Percentiles rank a stretch among this genome's conserved stretches.
phyloP scores from a whole-genome alignment of 495 filamentous ascomycete species.

The Neurospora terricola region DNA sequence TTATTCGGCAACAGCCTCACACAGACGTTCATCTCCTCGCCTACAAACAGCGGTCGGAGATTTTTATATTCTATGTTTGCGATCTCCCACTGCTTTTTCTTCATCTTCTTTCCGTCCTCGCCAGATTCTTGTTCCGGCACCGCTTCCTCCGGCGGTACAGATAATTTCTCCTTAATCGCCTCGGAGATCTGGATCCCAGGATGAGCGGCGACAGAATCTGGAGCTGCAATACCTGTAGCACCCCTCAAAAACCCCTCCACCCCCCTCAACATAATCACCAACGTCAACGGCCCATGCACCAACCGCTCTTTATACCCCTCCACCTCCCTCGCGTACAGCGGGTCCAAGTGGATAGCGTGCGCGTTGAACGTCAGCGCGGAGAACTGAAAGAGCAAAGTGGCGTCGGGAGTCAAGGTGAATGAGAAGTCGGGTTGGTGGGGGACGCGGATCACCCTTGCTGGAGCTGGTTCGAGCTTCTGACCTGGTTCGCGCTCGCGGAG shows the following conservation, averaged over 20 bases:
- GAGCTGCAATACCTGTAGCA: neutral
- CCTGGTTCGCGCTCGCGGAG: neutral
- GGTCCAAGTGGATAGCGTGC: slow-evolving; percentile 77
- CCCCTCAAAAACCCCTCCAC: slow-evolving; percentile 26
- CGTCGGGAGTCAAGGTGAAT: slow-evolving; percentile 51
- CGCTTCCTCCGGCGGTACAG: neutral
- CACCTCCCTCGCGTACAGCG: slow-evolving; percentile 50
- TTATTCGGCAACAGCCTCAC: slow-evolving; percentile 27
- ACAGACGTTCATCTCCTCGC: slow-evolving; percentile 54
- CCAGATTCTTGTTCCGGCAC: neutral
- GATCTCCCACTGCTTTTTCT: slow-evolving; percentile 18
- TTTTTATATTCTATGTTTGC: slow-evolving; percentile 65
- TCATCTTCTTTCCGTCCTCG: neutral
- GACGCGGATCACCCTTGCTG: slow-evolving; percentile 6
- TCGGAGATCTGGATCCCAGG: neutral
- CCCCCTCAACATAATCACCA: slow-evolving; percentile 61
- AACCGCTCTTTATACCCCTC: slow-evolving; percentile 70
- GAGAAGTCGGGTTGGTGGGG: slow-evolving; percentile 41
- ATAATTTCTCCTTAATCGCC: neutral
- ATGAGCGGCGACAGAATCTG: too few relatives aligned
- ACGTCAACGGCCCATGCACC: slow-evolving; percentile 78
- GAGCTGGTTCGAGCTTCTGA: neutral
- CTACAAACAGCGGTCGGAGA: slow-evolving; percentile 68
- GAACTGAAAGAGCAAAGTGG: slow-evolving; percentile 69
- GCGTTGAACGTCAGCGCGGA: slow-evolving; percentile 80